phyloP scores from a whole-genome alignment of 345 rosid genomes.

The Melastoma malabathricum region DNA sequence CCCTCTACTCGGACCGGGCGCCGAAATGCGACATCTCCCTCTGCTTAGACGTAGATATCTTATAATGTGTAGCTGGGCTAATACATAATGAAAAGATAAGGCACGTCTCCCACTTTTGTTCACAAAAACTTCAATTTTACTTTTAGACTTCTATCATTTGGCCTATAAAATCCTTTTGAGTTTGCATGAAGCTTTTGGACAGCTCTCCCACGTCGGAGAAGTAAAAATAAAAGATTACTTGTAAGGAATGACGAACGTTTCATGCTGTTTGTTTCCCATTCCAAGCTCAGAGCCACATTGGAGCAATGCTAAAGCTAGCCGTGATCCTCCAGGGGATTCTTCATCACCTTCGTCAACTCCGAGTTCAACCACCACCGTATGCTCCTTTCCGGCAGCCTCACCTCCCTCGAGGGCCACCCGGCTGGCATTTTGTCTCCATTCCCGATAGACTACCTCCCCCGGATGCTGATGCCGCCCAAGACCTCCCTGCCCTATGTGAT shows the following conservation, averaged over 20 bases:
- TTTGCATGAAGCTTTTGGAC: no score
- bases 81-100: no score
- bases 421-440: constrained; percentile 7
- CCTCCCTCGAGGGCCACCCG: not conserved
- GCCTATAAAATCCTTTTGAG: no score
- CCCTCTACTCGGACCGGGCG: no score
- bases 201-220: no score
- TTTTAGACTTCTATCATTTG: no score
- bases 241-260: not conserved
- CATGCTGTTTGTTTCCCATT: constrained; percentile 12
- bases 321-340: constrained; percentile 16
- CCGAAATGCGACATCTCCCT: no score
- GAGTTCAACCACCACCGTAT: constrained; percentile 12
- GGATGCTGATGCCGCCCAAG: constrained; percentile 2
- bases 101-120: no score
- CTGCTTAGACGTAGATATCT: no score
- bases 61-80: no score
- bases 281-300: constrained; percentile 14
- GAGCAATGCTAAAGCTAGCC: constrained; percentile 11
- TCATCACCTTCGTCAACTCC: constrained; percentile 14
- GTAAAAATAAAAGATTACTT: no score
- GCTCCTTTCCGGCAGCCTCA: constrained; percentile 1
- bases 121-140: no score
- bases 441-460: constrained; percentile 11
- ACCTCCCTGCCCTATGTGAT: constrained; percentile 2